phyloP scores from a whole-genome alignment of 257 asterid genomes.

The Ballota nigra region DNA sequence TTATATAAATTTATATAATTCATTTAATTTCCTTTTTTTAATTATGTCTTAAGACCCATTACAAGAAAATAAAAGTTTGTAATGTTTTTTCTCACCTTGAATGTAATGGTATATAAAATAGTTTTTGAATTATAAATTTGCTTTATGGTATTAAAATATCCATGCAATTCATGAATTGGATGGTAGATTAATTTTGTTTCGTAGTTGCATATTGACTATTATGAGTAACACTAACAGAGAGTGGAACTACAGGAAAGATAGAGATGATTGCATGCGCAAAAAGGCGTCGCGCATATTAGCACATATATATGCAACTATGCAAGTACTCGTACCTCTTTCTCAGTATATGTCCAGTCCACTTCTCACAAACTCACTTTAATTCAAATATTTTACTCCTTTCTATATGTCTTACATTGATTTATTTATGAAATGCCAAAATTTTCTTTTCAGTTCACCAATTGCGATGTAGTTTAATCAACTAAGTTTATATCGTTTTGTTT shows the following conservation, averaged over 20 bases:
- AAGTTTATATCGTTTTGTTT: background rate
- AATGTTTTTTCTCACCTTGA: no score
- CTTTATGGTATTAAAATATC: background rate
- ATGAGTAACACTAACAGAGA: background rate
- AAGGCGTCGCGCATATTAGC: slow-evolving; percentile 17
- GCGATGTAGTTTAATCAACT: background rate
- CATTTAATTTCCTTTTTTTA: no score
- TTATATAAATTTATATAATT: no score
- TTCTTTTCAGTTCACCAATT: background rate
- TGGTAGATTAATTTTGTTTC: background rate
- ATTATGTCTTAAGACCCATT: no score
- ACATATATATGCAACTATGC: background rate
- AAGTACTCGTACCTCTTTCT: slow-evolving; percentile 27
- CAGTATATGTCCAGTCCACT: slow-evolving; percentile 38
- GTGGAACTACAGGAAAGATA: background rate
- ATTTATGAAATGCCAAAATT: slow-evolving; percentile 9
- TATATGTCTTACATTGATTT: slow-evolving; percentile 20
- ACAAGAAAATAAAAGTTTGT: no score
- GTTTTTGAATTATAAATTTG: no score
- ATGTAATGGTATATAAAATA: no score
- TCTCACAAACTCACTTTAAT: slow-evolving; percentile 36
- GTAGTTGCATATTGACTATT: background rate
- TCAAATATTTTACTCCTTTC: slow-evolving; percentile 28
- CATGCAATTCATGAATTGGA: background rate
- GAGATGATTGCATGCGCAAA: slow-evolving; percentile 34